Conservation (phyloP, 345 rosid genomes). For the Eucalyptus paniculata region DNA sequence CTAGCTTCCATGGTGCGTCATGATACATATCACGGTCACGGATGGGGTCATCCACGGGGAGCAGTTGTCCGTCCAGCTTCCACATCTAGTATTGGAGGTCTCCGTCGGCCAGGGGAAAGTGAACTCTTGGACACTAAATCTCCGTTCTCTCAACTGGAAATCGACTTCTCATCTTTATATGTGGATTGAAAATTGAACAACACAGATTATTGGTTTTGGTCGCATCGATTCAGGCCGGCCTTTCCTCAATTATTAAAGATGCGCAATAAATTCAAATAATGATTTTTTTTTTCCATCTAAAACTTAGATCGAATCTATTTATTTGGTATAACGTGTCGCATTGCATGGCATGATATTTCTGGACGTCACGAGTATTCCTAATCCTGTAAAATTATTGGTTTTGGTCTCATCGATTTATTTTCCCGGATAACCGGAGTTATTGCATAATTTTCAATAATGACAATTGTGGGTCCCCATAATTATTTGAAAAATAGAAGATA, state of each 20-base stretch:
- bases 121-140: not conserved
- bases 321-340: not conserved
- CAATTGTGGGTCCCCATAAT: not conserved
- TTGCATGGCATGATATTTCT: not conserved
- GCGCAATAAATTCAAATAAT: not conserved
- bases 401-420: not conserved
- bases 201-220: too few relatives aligned
- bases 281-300: not conserved
- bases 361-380: not conserved
- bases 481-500: not conserved
- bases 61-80: not conserved
- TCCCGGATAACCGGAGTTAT: not conserved
- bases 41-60: not conserved
- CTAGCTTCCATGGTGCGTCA: too few relatives aligned
- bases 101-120: not conserved
- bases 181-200: not conserved
- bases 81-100: not conserved
- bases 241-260: not conserved
- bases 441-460: not conserved
- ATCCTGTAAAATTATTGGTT: not conserved
- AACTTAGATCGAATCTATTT: not conserved
- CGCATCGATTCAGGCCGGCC: not conserved
- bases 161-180: not conserved
- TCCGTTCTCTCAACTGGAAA: not conserved
- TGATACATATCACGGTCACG: not conserved